Conservation (phyloP, 116 monocot genomes). For the Dioscorea cayenensis region DNA sequence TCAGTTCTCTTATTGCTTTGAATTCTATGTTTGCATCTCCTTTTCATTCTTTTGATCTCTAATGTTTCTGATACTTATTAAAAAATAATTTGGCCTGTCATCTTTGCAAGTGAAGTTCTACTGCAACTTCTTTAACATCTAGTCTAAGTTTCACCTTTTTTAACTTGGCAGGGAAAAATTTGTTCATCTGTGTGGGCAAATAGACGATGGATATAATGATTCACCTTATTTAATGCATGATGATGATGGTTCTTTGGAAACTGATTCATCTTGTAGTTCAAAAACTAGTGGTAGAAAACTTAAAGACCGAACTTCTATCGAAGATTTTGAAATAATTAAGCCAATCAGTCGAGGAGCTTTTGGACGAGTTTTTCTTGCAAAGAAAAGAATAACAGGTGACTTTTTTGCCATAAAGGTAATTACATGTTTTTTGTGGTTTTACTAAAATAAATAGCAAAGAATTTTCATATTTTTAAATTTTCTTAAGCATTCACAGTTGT, state of each 20-base stretch:
- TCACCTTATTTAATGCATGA: constrained; percentile 15
- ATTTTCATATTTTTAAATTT: background rate
- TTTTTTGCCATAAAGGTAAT: constrained; percentile 94
- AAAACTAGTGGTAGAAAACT: constrained; percentile 45
- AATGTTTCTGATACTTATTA: background rate
- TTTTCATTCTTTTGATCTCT: background rate
- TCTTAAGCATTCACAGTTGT: background rate
- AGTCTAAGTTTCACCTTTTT: background rate
- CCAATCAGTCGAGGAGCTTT: constrained; percentile 98
- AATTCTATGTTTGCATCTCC: constrained; percentile 1
- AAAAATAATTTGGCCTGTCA: background rate
- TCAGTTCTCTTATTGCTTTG: constrained; percentile 1
- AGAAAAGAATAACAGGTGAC: constrained; percentile 90
- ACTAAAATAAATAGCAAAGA: background rate
- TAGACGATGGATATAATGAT: constrained; percentile 63
- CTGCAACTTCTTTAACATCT: background rate
- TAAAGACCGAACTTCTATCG: constrained; percentile 91
- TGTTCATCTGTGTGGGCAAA: constrained; percentile 63
- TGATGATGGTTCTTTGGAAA: constrained; percentile 51
- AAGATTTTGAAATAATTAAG: constrained; percentile 99
- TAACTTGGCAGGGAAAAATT: constrained; percentile 77
- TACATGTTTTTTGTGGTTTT: background rate
- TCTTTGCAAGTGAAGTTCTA: background rate
- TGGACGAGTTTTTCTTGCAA: constrained; percentile 98
- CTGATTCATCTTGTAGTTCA: constrained; percentile 30